Evolutionary conservation across 768 basidiomycete genomes (phyloP).

Genomic region (Cytidiella melzeri): DNA sequence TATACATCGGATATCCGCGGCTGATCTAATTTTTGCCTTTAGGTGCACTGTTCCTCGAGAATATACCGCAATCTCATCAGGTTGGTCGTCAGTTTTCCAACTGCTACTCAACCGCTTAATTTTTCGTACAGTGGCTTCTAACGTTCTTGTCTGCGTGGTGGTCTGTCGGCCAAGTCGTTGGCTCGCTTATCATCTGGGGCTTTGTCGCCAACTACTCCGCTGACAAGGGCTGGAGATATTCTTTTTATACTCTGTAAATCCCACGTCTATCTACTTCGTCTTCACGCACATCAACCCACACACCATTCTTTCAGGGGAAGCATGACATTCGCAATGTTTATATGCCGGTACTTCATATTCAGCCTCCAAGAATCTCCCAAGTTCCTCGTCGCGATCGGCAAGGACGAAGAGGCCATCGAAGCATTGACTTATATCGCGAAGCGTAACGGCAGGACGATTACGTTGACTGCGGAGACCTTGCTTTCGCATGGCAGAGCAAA

Average conservation of each 20-base stretch:
- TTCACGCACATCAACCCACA: background rate
- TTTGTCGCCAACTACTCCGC: background rate
- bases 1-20: background rate
- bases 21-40: background rate
- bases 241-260: background rate
- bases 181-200: background rate
- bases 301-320: background rate
- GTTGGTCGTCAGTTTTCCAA: background rate
- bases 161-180: background rate
- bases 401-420: background rate
- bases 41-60: slow-evolving; percentile 1
- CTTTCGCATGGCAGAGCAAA: background rate
- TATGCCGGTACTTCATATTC: background rate
- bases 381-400: background rate
- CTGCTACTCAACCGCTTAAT: background rate
- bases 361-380: background rate
- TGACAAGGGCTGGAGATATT: background rate
- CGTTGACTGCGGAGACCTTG: background rate
- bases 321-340: background rate
- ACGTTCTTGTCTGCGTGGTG: background rate
- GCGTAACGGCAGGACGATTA: background rate
- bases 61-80: background rate
- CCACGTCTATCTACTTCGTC: background rate
- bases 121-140: background rate
- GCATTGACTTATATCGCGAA: background rate